These are phyloP conservation scores for Malania oleifera DNA, from an alignment of 164 flowering plant species.

Conservation along the genomic window DNA sequence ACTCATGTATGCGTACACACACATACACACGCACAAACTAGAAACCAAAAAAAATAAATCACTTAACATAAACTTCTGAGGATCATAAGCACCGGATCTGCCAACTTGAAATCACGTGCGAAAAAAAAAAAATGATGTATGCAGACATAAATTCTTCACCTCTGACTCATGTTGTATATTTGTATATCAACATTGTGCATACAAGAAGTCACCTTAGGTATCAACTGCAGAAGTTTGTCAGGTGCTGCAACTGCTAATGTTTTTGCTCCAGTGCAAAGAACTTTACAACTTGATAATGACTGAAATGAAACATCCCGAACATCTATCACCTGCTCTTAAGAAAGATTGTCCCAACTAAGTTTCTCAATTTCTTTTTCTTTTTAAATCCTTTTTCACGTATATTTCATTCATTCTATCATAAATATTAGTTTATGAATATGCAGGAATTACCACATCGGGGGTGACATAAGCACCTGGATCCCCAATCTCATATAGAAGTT, in stretches of 20 bases:
- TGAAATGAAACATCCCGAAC: conserved; percentile 64
- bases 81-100: not conserved
- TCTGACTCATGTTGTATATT: not conserved
- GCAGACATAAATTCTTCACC: not conserved
- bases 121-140: not conserved
- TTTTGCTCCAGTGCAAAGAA: conserved; percentile 75
- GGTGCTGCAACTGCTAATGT: conserved; percentile 48
- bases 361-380: not conserved
- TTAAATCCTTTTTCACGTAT: not conserved
- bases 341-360: not conserved
- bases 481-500: conserved; percentile 93
- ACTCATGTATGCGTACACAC: too few species aligned
- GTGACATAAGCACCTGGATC: conserved; percentile 86
- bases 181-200: too few species aligned
- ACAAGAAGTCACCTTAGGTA: conserved; percentile 58
- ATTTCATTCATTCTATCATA: not conserved
- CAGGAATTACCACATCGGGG: conserved; percentile 77
- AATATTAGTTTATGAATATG: not conserved
- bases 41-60: too few species aligned
- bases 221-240: conserved; percentile 65
- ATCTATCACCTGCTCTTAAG: conserved; percentile 58
- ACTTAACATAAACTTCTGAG: too few species aligned
- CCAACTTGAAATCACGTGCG: not conserved
- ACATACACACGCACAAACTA: too few species aligned
- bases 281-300: conserved; percentile 51